phyloP scores from a whole-genome alignment of 305 asterid genomes.

The Salvia sclarea region DNA sequence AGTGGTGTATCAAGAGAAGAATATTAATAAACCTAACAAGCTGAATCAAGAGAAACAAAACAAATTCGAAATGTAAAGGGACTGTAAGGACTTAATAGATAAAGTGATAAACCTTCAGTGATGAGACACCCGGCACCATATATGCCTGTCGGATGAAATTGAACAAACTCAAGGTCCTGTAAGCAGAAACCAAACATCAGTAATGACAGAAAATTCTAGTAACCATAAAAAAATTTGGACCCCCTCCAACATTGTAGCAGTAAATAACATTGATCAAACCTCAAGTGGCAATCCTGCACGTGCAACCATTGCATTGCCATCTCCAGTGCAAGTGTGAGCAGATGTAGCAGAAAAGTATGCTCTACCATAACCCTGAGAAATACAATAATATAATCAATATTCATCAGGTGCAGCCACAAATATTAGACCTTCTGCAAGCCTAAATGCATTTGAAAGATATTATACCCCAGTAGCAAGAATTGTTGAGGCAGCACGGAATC shows the following conservation, averaged over 20 bases:
- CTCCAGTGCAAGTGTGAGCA: constrained; percentile 99
- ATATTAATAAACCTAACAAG: constrained; percentile 16
- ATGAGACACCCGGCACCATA: constrained; percentile 99
- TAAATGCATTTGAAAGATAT: constrained; percentile 21
- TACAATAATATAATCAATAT: constrained; percentile 21
- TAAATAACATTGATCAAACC: constrained; percentile 48
- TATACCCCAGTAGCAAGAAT: constrained; percentile 98
- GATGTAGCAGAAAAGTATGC: constrained; percentile 99
- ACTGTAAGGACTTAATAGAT: constrained; percentile 8
- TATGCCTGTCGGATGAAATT: constrained; percentile 97
- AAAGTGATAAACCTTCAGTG: constrained; percentile 85
- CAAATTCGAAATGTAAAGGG: background rate
- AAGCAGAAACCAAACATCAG: constrained; percentile 31
- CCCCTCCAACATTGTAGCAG: background rate
- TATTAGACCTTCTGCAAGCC: constrained; percentile 13
- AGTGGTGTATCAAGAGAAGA: constrained; percentile 25
- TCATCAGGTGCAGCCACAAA: constrained; percentile 20
- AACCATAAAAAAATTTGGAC: background rate
- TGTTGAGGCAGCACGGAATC: constrained; percentile 88
- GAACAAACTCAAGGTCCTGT: constrained; percentile 97
- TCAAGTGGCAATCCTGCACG: constrained; percentile 98
- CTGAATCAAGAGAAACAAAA: background rate
- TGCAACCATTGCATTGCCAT: constrained; percentile 99
- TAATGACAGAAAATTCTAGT: constrained; percentile 21
- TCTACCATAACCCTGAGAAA: constrained; percentile 88